Base-by-base conservation (phyloP, 768 basidiomycete genomes). In the Suillus plorans region DNA sequence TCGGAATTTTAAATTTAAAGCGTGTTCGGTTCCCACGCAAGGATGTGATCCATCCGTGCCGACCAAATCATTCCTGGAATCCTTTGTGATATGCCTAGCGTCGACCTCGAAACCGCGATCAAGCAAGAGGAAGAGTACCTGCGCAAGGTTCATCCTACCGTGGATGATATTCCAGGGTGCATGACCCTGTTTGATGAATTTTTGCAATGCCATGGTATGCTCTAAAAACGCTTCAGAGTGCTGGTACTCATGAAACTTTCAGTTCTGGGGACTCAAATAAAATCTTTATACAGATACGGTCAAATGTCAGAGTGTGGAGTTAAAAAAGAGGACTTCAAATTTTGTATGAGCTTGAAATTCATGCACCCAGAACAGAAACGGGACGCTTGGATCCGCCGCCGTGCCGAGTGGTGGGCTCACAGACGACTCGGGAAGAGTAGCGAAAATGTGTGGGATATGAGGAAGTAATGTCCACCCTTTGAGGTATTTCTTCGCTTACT, bases 391-490 rank as follows among this genome's bases (percentile, higher is more conserved):
- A 88, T 99, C 63, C 83, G 81, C 58, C 82, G 91, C 20, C 82
- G 92, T 62, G 97, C 97, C 2, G 94, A 96, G 74, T 96, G 95
- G 95, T 97, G 95, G 97, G 94, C 96, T 5, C 79, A 82, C 41
- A 80, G 91, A 61, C 80, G 97, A 61, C 72, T 92, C 10, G 82
- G 78, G 22, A 88, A 86, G 75, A 95, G 94, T 77, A 96, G 94
- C 69, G 97, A 99, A 78, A 94, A 96, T 73, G 87, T 99, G 2
- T 99, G 97, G 97, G 89, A 93, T 64, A 81, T 92, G 34, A 80
- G 96, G 77, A 85, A 80, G 96, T 97, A 75, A 72, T 90, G 82
- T 20, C 18, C 42, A 39, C 58, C 42, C 60, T 37, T n/a, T 41
- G 13, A 34, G 60, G 20, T 45, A 6, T 22, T 42, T 37, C 53